Evolutionary conservation across 331 rosid genomes (phyloP), one percentile per base, ranked within the genome.

Genomic region (Erythrophleum ivorense): DNA sequence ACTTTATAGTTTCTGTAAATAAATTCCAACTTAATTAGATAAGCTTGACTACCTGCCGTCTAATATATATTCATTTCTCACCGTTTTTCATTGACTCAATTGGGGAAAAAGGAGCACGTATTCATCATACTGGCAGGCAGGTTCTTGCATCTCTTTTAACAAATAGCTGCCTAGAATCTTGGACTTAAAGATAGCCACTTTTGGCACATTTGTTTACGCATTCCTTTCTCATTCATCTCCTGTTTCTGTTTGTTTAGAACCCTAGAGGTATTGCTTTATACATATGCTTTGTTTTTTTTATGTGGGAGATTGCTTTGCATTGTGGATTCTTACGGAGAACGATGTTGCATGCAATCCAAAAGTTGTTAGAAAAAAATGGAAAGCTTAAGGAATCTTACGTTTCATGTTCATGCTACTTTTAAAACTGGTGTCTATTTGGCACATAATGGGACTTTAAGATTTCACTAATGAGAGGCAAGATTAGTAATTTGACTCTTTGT

Each of bases 311-410:
- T 75, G 59, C 41, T 57, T 36, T 33, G 6, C 38, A 55, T 64
- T 50, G 53, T 62, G 55, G 66, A 78, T 50, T 78, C 63, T 12
- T 33, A 62, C 53, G 87, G 49, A 63, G 55, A 33, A 76, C 45
- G 54, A 54, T 75, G 34, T 36, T 69, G 72, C 45, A 9, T 67
- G 68, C 49, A 3, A 9, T 66, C 50, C 49, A 71, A 73, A 24
- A 38, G 29, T 74, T 53, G 63, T 55, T 43, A 52, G 52, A 38
- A 43, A n/a, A 24, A 75, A 11, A 38, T 59, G 16, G 75, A 77
- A 78, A 83, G 63, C 71, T 62, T 53, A 31, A 29, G 80, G 31
- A 71, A 24, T 29, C 64, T 46, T 34, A 10, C 14, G 6, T 69
- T 55, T 68, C 11, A 55, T 68, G 7, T 53, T 78, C 49, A 52